phyloP scores from a whole-genome alignment of 2,329 filamentous ascomycete genomes.

The Xylariaceae sp. region DNA sequence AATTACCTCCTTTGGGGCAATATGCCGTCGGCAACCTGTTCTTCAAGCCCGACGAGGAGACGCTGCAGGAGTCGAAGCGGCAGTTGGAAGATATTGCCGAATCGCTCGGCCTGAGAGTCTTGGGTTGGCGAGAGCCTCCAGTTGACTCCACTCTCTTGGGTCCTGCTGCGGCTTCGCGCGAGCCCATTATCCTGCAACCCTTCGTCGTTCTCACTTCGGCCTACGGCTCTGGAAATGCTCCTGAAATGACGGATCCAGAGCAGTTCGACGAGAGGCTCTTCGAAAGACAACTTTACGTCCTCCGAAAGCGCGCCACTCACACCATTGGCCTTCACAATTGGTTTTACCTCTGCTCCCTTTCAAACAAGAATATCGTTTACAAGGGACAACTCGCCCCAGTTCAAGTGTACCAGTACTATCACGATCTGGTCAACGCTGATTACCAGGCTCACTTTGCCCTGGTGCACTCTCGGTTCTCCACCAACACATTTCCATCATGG shows the following conservation, averaged over 20 bases:
- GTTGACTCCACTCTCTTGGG: constrained; percentile 90
- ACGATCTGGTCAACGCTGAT: constrained; percentile 93
- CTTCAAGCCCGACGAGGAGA: constrained; percentile 94
- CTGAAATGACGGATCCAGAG: constrained; percentile 72
- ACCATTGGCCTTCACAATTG: constrained; percentile 94
- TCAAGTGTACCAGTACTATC: constrained; percentile 97
- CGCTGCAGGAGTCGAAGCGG: constrained; percentile 82
- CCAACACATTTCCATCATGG: constrained; percentile 98
- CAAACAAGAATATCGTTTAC: constrained; percentile 98
- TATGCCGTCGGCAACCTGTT: constrained; percentile 98
- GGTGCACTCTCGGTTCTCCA: constrained; percentile 95
- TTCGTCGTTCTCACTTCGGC: constrained; percentile 85
- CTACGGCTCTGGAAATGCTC: constrained; percentile 77
- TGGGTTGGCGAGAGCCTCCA: constrained; percentile 95
- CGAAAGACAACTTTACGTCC: constrained; percentile 88
- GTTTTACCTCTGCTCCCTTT: constrained; percentile 97
- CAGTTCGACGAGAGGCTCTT: constrained; percentile 81
- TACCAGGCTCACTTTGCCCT: constrained; percentile 96
- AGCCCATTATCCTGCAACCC: constrained; percentile 92
- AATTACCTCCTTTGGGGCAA: constrained; percentile 82
- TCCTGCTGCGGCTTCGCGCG: constrained; percentile 85
- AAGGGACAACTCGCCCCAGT: constrained; percentile 93
- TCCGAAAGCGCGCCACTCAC: constrained; percentile 92
- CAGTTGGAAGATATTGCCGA: constrained; percentile 93
- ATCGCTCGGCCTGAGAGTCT: constrained; percentile 78